Base-by-base conservation (phyloP, 805 yeast species). In the Saccharomycopsis malanga region DNA sequence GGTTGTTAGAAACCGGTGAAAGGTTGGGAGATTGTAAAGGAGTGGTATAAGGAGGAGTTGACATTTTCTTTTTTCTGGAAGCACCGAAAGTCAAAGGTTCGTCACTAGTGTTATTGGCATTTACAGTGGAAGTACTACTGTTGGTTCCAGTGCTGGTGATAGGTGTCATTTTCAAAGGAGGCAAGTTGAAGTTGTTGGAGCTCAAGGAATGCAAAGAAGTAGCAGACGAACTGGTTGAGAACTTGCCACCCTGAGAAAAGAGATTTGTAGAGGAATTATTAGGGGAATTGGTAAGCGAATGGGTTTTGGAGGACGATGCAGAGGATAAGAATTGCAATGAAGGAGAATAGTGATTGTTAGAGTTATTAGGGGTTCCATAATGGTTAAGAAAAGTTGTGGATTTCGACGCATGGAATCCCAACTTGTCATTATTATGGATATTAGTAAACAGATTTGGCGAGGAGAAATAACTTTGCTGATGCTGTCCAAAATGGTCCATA, bases 271-370 rank as follows among this genome's bases (percentile, higher is more conserved):
- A 44, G 4, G 49, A 44, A 40, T 60, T 70, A 55, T 70, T 71
- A 48, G 70, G 67, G 52, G 60, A 73, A 50, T 64, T 69, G 49
- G 56, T 56, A 48, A 58, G 65, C 48, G 68, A 67, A 48, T 69
- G 74, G 71, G 73, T 69, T 57, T 51, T 53, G 10, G 60, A 62
- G 34, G 74, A 70, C 54, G 50, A 32, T 14, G 40, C 39, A 9
- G 52, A 44, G 18, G 40, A 39, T 3, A 27, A 32, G 18, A 23
- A 32, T 15, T 35, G 27, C 22, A 27, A 24, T 4, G 30, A 30
- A 12, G 37, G 9, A 2, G 44, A 23, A 14, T 34, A 39, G 7
- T 34, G 21, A 2, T 44, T 14, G 24, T 20, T 35, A 14, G 32
- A 18, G 2, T 44, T 14, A 24, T 20, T 35, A 14, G 32, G 21